Percentiles rank a stretch among this genome's conserved stretches.
Evolutionary conservation across 2,329 filamentous ascomycete species (phyloP).

Genomic region (Alternaria conjuncta): DNA sequence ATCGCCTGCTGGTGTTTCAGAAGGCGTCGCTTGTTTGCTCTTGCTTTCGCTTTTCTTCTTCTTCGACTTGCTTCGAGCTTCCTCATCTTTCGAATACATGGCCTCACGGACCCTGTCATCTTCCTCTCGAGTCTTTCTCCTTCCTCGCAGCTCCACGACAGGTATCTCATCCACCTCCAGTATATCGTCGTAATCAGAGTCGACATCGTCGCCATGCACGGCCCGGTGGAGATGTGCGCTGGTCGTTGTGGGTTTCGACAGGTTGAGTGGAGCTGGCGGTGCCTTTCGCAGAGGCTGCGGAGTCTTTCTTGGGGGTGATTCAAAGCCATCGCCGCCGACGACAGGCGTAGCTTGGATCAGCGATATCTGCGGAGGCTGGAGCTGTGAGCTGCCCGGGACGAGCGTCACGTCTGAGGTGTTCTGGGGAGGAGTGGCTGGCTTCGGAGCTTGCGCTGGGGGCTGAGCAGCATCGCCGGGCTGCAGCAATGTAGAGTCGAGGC

Average conservation of each 20-base stretch:
- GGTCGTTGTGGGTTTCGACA: conserved; percentile 58
- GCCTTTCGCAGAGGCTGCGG: conserved; percentile 70
- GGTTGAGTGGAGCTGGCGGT: conserved; percentile 82
- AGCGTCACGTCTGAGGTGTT: conserved; percentile 12
- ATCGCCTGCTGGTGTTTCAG: conserved; percentile 22
- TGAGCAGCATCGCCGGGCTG: conserved; percentile 19
- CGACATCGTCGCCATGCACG: conserved; percentile 66
- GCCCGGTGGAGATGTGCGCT: conserved; percentile 54
- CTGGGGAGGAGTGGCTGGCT: conserved; percentile 20
- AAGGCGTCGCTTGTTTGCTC: conserved; percentile 50
- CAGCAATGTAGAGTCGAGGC: conserved; percentile 29
- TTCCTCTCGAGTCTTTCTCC: conserved; percentile 84
- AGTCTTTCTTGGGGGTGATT: conserved; percentile 41
- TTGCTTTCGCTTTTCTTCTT: conserved; percentile 67
- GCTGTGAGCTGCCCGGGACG: conserved; percentile 16
- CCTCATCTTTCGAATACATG: conserved; percentile 69
- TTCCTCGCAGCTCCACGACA: conserved; percentile 65
- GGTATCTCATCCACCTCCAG: conserved; percentile 71
- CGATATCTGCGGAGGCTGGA: conserved; percentile 45
- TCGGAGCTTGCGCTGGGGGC: conserved; percentile 14
- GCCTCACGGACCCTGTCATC: conserved; percentile 81
- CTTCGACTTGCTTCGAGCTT: conserved; percentile 74
- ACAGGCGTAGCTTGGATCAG: conserved; percentile 49
- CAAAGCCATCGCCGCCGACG: conserved; percentile 46
- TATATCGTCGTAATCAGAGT: conserved; percentile 84